A percentile compares a stretch with the other conserved stretches of the same genome.
phyloP scores from a whole-genome alignment of 2,329 filamentous ascomycete species.

The Ophiostoma tasmaniense region DNA sequence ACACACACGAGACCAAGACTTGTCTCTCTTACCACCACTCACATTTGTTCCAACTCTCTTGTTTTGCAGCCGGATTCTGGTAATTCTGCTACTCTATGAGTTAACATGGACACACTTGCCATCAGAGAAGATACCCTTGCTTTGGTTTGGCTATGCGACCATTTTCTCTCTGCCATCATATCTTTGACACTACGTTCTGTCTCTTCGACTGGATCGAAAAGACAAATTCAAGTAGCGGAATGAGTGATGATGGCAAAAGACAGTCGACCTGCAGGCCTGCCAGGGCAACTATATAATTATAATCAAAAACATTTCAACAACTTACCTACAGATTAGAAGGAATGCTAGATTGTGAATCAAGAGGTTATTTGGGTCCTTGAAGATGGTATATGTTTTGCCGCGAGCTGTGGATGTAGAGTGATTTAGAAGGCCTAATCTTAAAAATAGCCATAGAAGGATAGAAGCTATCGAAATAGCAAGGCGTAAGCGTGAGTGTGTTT shows the following conservation, averaged over 20 bases:
- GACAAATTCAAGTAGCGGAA: not conserved
- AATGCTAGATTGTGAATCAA: no score
- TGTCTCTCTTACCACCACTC: not conserved
- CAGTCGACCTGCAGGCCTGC: not conserved
- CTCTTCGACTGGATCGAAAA: not conserved
- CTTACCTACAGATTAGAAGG: not conserved
- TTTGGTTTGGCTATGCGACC: not conserved
- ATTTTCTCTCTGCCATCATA: not conserved
- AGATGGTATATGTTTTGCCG: no score
- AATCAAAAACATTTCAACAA: not conserved
- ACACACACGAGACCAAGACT: not conserved
- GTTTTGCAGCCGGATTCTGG: not conserved
- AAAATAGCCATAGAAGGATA: no score
- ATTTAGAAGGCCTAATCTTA: no score
- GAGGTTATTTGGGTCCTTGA: no score
- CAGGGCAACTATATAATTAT: not conserved
- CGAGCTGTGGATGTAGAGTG: no score
- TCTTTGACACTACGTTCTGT: not conserved
- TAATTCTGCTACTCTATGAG: not conserved
- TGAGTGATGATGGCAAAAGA: not conserved
- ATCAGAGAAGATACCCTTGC: not conserved
- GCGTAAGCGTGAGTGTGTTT: not conserved
- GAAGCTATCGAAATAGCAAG: not conserved
- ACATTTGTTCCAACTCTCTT: not conserved
- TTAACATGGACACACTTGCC: not conserved